These are phyloP conservation scores for Butyriboletus appendiculatus DNA, from an alignment of 1,284 basidiomycete genomes.

Conservation along the genomic window DNA sequence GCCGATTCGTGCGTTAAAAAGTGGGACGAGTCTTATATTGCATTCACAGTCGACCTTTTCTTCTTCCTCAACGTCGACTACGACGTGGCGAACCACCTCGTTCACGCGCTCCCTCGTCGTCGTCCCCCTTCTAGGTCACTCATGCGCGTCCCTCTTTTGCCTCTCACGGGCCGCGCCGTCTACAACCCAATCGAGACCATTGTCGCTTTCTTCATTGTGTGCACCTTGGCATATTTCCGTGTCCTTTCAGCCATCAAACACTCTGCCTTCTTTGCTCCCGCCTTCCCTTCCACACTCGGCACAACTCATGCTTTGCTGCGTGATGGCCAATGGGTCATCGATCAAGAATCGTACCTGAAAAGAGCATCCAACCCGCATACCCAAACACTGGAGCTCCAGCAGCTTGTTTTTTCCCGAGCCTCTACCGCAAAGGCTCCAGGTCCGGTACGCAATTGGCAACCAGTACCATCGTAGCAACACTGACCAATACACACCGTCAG, in stretches of 20 bases:
- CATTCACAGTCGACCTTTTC: neutral
- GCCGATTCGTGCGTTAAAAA: constrained; percentile 27
- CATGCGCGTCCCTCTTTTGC: constrained; percentile 60
- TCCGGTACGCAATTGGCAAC: constrained; percentile 32
- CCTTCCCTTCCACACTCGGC: constrained; percentile 46
- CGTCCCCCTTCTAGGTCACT: neutral
- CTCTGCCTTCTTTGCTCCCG: constrained; percentile 64
- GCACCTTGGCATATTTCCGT: constrained; percentile 92
- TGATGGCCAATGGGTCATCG: constrained; percentile 57
- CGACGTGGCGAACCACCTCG: no score
- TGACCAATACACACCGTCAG: constrained; percentile 14
- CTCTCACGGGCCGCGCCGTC: constrained; percentile 64
- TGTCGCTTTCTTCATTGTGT: constrained; percentile 83
- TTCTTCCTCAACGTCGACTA: neutral
- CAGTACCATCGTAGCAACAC: neutral
- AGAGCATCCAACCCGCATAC: constrained; percentile 34
- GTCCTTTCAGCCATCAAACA: constrained; percentile 85
- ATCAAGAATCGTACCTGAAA: constrained; percentile 50
- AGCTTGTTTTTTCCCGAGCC: constrained; percentile 60
- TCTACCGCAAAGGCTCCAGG: constrained; percentile 30
- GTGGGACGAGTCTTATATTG: constrained; percentile 26
- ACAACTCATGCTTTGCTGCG: constrained; percentile 56
- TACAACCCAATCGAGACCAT: constrained; percentile 82
- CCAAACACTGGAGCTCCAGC: constrained; percentile 60
- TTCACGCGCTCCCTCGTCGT: no score